Percentiles rank a stretch among this genome's conserved stretches.
Conservation (phyloP, 1,139 yeast genomes). For the Scheffersomyces segobiensis region DNA sequence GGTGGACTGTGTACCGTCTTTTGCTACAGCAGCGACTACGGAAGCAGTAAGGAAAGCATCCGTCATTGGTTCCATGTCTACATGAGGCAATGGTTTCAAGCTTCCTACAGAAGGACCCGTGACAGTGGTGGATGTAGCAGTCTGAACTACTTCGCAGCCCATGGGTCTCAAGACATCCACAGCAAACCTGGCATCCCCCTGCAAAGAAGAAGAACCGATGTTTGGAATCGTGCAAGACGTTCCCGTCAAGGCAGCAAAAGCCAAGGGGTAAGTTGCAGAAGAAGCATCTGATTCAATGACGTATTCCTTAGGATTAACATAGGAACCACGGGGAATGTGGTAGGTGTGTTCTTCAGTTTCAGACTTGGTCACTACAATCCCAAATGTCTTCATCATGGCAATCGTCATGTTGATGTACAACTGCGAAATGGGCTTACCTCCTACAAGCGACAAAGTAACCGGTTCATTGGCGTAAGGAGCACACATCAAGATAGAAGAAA, state of each 20-base stretch:
- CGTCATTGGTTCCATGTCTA: slow-evolving; percentile 99
- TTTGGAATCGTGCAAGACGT: slow-evolving; percentile 91
- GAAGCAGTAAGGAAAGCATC: slow-evolving; percentile 97
- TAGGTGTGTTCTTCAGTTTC: slow-evolving; percentile 77
- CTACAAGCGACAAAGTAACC: slow-evolving; percentile 83
- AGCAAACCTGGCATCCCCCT: slow-evolving; percentile 97
- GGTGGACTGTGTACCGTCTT: slow-evolving; percentile 54
- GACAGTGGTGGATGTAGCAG: slow-evolving; percentile 84
- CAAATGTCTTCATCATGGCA: slow-evolving; percentile 90
- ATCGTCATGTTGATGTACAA: slow-evolving; percentile 97
- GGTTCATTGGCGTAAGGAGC: slow-evolving; percentile 94
- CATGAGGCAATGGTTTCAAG: slow-evolving; percentile 67
- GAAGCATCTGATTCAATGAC: slow-evolving; percentile 98
- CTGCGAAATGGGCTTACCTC: slow-evolving; percentile 96
- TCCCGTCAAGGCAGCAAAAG: slow-evolving; percentile 97
- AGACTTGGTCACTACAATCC: slow-evolving; percentile 74
- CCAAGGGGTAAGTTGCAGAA: slow-evolving; percentile 96
- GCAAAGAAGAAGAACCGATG: slow-evolving; percentile 87
- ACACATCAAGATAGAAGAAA: slow-evolving; percentile 93
- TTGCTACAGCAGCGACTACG: slow-evolving; percentile 91
- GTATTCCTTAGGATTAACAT: slow-evolving; percentile 79
- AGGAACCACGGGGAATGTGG: slow-evolving; percentile 82
- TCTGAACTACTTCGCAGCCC: slow-evolving; percentile 91
- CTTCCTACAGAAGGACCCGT: slow-evolving; percentile 78
- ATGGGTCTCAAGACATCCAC: slow-evolving; percentile 88